Evolutionary conservation across 2,329 filamentous ascomycete genomes (phyloP).

Genomic region (Monosporascus sp.): DNA sequence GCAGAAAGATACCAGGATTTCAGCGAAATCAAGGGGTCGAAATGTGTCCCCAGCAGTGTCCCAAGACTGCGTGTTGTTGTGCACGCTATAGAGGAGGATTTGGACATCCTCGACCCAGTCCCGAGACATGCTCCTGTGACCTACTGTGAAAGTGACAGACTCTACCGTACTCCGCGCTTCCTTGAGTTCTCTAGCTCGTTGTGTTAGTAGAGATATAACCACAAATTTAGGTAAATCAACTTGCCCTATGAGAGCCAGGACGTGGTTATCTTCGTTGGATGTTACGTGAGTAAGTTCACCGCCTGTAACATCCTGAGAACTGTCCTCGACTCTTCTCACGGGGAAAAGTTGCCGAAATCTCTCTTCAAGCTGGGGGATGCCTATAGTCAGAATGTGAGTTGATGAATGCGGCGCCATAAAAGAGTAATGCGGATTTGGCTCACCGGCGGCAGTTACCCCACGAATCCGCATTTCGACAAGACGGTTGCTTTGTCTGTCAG

Average conservation of each 20-base stretch:
- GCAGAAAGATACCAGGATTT: conserved; percentile 9
- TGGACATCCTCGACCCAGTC: conserved; percentile 7
- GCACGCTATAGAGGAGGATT: neutral
- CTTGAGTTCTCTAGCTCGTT: conserved; percentile 5
- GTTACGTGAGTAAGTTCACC: too few species aligned
- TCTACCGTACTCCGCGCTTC: conserved; percentile 10
- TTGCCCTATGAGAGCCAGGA: too few species aligned
- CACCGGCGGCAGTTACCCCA: conserved; percentile 6
- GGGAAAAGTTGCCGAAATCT: conserved; percentile 1
- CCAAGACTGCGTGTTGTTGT: neutral
- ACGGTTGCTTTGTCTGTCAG: conserved; percentile 7
- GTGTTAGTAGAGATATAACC: too few species aligned
- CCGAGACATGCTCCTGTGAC: conserved; percentile 3
- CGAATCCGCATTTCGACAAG: conserved; percentile 9
- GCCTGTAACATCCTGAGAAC: too few species aligned
- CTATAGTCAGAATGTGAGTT: neutral
- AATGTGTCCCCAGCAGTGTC: neutral
- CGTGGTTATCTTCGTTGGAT: too few species aligned
- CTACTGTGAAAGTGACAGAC: conserved; percentile 7
- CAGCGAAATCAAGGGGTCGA: conserved; percentile 9
- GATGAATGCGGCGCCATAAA: too few species aligned
- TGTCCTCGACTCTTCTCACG: too few species aligned
- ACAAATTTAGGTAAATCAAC: too few species aligned
- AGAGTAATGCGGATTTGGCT: neutral
- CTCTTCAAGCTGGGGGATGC: conserved; percentile 9